Evolutionary conservation across 306 rosid species (phyloP).

Genomic region (Pterocarpus santalinus): DNA sequence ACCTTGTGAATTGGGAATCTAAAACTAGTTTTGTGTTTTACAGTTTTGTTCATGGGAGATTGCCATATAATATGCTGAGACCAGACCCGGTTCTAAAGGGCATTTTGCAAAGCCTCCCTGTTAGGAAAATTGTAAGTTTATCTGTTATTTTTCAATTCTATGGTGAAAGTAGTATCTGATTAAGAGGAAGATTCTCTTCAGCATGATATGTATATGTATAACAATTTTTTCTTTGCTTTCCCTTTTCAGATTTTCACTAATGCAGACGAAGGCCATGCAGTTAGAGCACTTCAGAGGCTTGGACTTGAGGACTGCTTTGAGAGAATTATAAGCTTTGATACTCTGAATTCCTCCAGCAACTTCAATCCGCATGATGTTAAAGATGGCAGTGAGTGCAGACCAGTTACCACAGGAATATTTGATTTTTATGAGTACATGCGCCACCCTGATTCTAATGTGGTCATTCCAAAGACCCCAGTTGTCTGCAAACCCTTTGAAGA

Average conservation of each 20-base stretch:
- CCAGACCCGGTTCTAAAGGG: slow-evolving; percentile 79
- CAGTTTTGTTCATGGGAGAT: slow-evolving; percentile 88
- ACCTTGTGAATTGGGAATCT: slow-evolving; percentile 33
- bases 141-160: not conserved
- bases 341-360: slow-evolving; percentile 62
- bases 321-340: slow-evolving; percentile 78
- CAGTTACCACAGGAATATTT: slow-evolving; percentile 19
- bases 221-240: slow-evolving; percentile 5
- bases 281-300: slow-evolving; percentile 70
- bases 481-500: slow-evolving; percentile 84
- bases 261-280: slow-evolving; percentile 68
- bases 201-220: not conserved
- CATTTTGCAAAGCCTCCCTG: slow-evolving; percentile 78
- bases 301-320: slow-evolving; percentile 95
- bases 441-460: slow-evolving; percentile 49
- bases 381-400: slow-evolving; percentile 41
- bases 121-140: slow-evolving; percentile 78
- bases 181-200: not conserved
- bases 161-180: not conserved
- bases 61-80: slow-evolving; percentile 75
- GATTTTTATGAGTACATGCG: slow-evolving; percentile 50
- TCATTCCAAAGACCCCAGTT: slow-evolving; percentile 69
- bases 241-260: slow-evolving; percentile 74
- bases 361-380: slow-evolving; percentile 30
- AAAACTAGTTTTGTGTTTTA: slow-evolving; percentile 13